A percentile compares a stretch with the other conserved stretches of the same genome.
Evolutionary conservation across 345 rosid genomes (phyloP).

Genomic region (Euphorbia pulcherrima): DNA sequence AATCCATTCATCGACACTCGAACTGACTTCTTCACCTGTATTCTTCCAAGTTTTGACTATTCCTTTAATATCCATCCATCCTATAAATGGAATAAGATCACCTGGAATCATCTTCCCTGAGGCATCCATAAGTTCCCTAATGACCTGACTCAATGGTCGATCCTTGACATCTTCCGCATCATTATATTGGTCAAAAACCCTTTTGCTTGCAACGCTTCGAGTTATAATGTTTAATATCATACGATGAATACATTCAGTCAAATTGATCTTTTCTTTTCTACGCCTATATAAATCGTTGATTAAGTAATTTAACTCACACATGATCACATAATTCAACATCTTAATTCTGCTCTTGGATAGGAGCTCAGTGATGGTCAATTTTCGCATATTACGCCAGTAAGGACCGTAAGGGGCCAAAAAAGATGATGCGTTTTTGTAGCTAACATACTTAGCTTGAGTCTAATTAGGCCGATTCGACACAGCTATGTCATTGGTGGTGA

Average conservation of each 20-base stretch:
- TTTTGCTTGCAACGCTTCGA: slow-evolving; percentile 22
- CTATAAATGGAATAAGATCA: slow-evolving; percentile 27
- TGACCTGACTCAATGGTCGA: slow-evolving; percentile 9
- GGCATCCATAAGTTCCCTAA: slow-evolving; percentile 27
- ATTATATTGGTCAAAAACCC: not conserved
- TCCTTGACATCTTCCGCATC: slow-evolving; percentile 8
- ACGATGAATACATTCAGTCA: slow-evolving; percentile 8
- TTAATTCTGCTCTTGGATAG: slow-evolving; percentile 15
- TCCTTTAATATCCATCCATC: slow-evolving; percentile 26
- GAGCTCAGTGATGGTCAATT: slow-evolving; percentile 10
- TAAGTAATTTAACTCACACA: slow-evolving; percentile 14
- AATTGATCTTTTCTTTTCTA: not conserved
- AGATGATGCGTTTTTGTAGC: slow-evolving; percentile 20
- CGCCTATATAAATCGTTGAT: slow-evolving; percentile 10
- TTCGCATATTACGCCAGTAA: slow-evolving; percentile 23
- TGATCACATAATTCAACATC: slow-evolving; percentile 15
- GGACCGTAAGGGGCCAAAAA: slow-evolving; percentile 7
- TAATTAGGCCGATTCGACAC: slow-evolving; percentile 19
- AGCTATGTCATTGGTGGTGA: slow-evolving; percentile 16
- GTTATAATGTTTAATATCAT: slow-evolving; percentile 14
- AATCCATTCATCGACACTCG: slow-evolving; percentile 27
- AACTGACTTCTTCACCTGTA: slow-evolving; percentile 21
- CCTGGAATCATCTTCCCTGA: slow-evolving; percentile 6
- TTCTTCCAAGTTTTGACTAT: slow-evolving; percentile 12
- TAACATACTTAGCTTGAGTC: slow-evolving; percentile 11